These are phyloP conservation scores for Allantophomopsis lycopodina DNA, from an alignment of 2,329 filamentous ascomycete species.

Conservation along the genomic window DNA sequence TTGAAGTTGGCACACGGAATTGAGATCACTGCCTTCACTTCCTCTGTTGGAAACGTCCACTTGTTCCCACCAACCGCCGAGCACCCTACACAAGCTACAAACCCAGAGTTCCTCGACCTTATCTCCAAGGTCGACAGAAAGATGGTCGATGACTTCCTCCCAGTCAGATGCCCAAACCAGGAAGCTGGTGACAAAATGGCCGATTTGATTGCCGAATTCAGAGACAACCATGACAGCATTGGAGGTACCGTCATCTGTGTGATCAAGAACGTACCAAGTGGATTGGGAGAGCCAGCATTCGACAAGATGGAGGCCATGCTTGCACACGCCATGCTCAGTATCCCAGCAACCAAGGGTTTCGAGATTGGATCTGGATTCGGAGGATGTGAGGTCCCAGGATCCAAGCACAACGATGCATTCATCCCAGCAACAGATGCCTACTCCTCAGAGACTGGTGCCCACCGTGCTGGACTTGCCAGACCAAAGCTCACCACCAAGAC, in stretches of 20 bases:
- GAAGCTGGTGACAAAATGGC: slow-evolving; percentile 59
- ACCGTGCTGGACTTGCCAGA: slow-evolving; percentile 28
- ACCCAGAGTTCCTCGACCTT: slow-evolving; percentile 67
- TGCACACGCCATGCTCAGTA: slow-evolving; percentile 87
- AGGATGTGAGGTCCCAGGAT: slow-evolving; percentile 75
- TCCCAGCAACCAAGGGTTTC: slow-evolving; percentile 91
- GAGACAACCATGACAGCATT: slow-evolving; percentile 74
- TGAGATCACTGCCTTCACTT: slow-evolving; percentile 84
- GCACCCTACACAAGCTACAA: slow-evolving; percentile 55
- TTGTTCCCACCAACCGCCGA: slow-evolving; percentile 60
- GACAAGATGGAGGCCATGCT: slow-evolving; percentile 90
- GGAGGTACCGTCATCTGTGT: slow-evolving; percentile 93
- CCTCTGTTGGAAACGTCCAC: slow-evolving; percentile 68
- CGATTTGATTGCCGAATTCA: slow-evolving; percentile 61
- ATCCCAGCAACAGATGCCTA: slow-evolving; percentile 32
- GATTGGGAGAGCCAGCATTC: slow-evolving; percentile 87
- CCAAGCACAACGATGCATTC: slow-evolving; percentile 86
- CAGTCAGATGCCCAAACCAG: slow-evolving; percentile 72
- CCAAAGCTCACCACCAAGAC: slow-evolving; percentile 72
- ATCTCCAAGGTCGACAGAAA: slow-evolving; percentile 59
- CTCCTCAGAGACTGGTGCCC: slow-evolving; percentile 29
- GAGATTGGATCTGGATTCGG: slow-evolving; percentile 89
- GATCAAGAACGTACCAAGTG: slow-evolving; percentile 71
- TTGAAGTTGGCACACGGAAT: slow-evolving; percentile 66
- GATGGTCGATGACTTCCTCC: slow-evolving; percentile 71